Conservation (phyloP, 2,329 filamentous ascomycete species). For the Aspergillus luchuensis region DNA sequence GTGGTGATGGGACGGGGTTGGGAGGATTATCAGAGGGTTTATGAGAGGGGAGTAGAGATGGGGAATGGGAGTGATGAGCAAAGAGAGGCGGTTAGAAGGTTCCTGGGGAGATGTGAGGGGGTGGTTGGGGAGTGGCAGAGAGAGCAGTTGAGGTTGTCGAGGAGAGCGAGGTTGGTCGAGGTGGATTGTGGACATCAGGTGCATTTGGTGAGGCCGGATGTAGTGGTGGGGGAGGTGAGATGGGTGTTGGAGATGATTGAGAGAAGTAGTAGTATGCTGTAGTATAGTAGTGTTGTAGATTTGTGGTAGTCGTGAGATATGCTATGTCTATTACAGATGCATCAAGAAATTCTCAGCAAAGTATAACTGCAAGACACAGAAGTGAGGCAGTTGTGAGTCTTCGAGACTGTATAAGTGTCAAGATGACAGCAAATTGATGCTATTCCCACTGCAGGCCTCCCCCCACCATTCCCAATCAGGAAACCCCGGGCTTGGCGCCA, state of each 20-base stretch:
- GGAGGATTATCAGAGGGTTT: conserved; percentile 38
- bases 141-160: conserved; percentile 38
- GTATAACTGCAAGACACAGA: too few species aligned
- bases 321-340: too few species aligned
- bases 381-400: too few species aligned
- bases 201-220: conserved; percentile 39
- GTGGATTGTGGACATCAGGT: conserved; percentile 44
- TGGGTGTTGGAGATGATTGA: conserved; percentile 34
- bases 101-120: conserved; percentile 35
- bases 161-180: conserved; percentile 31
- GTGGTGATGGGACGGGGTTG: conserved; percentile 39
- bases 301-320: too few species aligned
- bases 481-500: conserved; percentile 25
- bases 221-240: conserved; percentile 38
- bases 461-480: conserved; percentile 22
- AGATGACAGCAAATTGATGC: not conserved
- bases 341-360: too few species aligned
- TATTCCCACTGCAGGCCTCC: not conserved
- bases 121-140: conserved; percentile 31
- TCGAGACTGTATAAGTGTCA: too few species aligned
- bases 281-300: not conserved
- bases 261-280: not conserved
- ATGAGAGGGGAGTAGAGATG: conserved; percentile 33
- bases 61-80: conserved; percentile 39
- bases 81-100: conserved; percentile 28